Evolutionary conservation across 1,284 basidiomycete genomes (phyloP).

Genomic region (Macrocystidia cucumis): DNA sequence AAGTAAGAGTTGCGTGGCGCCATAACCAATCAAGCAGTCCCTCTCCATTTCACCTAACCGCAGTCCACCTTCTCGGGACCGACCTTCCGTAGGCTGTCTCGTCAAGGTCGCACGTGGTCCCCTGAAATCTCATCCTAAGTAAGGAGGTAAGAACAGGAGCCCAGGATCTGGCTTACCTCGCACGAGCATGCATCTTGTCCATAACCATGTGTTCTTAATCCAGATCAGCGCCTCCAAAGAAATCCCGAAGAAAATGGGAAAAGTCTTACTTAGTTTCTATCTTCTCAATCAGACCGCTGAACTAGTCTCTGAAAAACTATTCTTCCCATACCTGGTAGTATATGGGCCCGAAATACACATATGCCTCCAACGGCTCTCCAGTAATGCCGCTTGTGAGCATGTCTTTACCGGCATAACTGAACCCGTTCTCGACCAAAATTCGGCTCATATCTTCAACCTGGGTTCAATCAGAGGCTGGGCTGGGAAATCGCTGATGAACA

Average conservation of each 20-base stretch:
- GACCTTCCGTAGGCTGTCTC: slow-evolving; percentile 96
- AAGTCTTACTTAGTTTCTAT: slow-evolving; percentile 70
- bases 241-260: slow-evolving; percentile 5
- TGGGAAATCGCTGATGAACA: slow-evolving; percentile 6
- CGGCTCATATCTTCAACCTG: slow-evolving; percentile 97
- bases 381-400: slow-evolving; percentile 98
- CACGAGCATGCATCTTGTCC: slow-evolving; percentile 99
- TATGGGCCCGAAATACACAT: slow-evolving; percentile 98
- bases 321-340: slow-evolving; percentile 81
- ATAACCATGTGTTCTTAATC: slow-evolving; percentile 89
- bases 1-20: slow-evolving; percentile 91
- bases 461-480: slow-evolving; percentile 3
- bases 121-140: slow-evolving; percentile 29
- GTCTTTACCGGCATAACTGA: slow-evolving; percentile 97
- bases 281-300: slow-evolving; percentile 2
- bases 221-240: no score
- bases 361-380: slow-evolving; percentile 92
- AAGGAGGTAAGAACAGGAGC: slow-evolving; percentile 8
- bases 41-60: slow-evolving; percentile 99
- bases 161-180: slow-evolving; percentile 53
- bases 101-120: slow-evolving; percentile 96
- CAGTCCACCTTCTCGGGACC: slow-evolving; percentile 94
- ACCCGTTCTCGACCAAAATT: slow-evolving; percentile 92
- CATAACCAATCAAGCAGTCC: slow-evolving; percentile 94
- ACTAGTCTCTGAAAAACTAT: slow-evolving; percentile 8